A percentile compares a stretch with the other conserved stretches of the same genome.
These are phyloP conservation scores for Tolypocladium guangdongense DNA, from an alignment of 2,329 filamentous ascomycete species.

Conservation along the genomic window DNA sequence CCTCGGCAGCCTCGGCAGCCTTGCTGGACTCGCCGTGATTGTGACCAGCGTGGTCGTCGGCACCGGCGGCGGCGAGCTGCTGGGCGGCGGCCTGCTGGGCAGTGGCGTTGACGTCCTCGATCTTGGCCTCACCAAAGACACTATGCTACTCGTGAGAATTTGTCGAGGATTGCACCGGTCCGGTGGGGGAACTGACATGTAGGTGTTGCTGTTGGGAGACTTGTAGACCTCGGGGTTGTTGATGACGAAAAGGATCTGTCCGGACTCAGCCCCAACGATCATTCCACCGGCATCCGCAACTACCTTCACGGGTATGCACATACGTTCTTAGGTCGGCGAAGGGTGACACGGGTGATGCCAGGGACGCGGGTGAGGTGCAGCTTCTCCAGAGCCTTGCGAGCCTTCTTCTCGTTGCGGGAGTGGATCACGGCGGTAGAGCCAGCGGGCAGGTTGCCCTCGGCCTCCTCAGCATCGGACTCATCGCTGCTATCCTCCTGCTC, in stretches of 20 bases:
- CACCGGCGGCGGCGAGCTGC: constrained; percentile 69
- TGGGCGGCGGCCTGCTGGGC: constrained; percentile 83
- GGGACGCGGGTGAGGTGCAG: constrained; percentile 91
- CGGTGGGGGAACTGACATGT: constrained; percentile 65
- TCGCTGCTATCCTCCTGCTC: constrained; percentile 64
- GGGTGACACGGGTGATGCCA: constrained; percentile 95
- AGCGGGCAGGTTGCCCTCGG: constrained; percentile 65
- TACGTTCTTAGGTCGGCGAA: constrained; percentile 98
- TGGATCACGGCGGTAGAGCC: constrained; percentile 86
- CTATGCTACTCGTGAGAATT: constrained; percentile 31
- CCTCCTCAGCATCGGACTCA: constrained; percentile 73
- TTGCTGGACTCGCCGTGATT: constrained; percentile 59
- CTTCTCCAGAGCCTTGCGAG: constrained; percentile 98
- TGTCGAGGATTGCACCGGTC: not conserved
- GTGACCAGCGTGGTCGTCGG: constrained; percentile 59
- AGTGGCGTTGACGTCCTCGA: constrained; percentile 98
- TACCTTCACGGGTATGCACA: constrained; percentile 30
- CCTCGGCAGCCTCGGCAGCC: constrained; percentile 49
- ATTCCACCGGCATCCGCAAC: not conserved
- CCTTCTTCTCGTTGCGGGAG: constrained; percentile 99
- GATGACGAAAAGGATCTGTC: constrained; percentile 96
- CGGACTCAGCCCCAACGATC: constrained; percentile 8
- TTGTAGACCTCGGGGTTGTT: constrained; percentile 99
- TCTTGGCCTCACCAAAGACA: constrained; percentile 99
- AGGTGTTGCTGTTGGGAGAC: constrained; percentile 98